Base-by-base conservation (phyloP, 2,329 filamentous ascomycete species). In the Fusarium virguliforme region DNA sequence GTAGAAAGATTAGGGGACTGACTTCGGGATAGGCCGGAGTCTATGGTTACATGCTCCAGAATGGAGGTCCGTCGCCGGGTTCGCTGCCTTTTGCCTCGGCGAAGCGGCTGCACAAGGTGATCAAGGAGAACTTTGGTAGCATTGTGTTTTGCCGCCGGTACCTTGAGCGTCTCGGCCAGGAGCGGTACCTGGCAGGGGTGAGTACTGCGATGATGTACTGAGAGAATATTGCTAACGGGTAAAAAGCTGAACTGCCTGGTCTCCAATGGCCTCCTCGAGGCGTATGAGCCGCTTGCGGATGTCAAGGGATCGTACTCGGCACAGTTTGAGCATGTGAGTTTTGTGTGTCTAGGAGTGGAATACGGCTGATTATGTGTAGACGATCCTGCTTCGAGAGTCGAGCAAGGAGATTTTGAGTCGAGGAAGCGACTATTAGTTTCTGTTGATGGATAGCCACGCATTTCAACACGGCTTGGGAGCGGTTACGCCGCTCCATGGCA, bases 61-160 rank as follows among this genome's bases (percentile, higher is more conserved):
- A 79, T 3, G 67, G 83, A 64, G 82, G 82, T 2, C 80, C 79
- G 3, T 61, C 78, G 18, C 74, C 75, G 40, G 73, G 78, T 9
- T 64, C 77, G 32, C 67, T 86, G 37, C 83, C 80, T 53, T 83
- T 89, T 10, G 80, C 84, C 4, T 87, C 86, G 1, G 89, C 89
- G 12, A 89, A 86, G 64, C 83, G 84, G 6, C 76, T 91, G 41
- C 82, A 88, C 66, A 88, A 87, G 73, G 86, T 82, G 0, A 90
- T 91, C 73, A 84, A 87, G 55, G 85, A 88, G 71, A 89, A 90
- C 65, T 91, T 91, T 64, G 87, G 88, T 22, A 89, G 86, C 1
- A 73, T 91, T 30, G 86, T 89, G 1, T 91, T 91, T 74, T 89
- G 84, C 62, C 84, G 88, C 22, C 86, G 89, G 8, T 90, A 91